These are phyloP conservation scores for Cladosporium velox DNA, from an alignment of 2,329 filamentous ascomycete species.

Conservation along the genomic window DNA sequence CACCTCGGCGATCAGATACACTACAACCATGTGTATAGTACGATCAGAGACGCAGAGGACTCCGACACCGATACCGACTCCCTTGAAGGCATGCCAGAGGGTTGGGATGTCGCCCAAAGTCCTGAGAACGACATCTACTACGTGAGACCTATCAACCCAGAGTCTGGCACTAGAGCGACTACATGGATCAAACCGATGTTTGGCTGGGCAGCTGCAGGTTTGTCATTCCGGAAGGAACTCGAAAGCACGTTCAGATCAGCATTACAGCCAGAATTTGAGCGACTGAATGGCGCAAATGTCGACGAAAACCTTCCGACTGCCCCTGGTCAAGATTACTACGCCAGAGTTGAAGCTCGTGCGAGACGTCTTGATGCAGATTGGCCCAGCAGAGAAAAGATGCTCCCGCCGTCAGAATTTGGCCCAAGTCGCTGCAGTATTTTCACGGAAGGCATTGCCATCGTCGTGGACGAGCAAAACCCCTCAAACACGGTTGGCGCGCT, in stretches of 20 bases:
- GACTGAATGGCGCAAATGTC: not conserved
- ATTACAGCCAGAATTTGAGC: not conserved
- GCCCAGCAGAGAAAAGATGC: not conserved
- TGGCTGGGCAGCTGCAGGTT: not conserved
- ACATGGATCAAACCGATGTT: not conserved
- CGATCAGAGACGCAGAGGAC: not conserved
- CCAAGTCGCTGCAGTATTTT: not conserved
- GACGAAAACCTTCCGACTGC: not conserved
- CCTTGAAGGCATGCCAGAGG: not conserved
- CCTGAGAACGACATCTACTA: not conserved
- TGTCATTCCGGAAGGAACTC: not conserved
- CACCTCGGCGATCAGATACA: not conserved
- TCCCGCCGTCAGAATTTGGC: not conserved
- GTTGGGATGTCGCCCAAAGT: not conserved
- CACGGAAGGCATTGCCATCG: not conserved
- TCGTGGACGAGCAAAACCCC: not conserved
- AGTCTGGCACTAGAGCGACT: not conserved
- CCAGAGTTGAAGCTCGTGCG: not conserved
- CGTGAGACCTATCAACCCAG: not conserved
- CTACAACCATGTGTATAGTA: not conserved
- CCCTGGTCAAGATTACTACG: not conserved
- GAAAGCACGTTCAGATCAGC: not conserved
- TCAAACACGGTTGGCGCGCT: not conserved
- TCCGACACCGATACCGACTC: not conserved
- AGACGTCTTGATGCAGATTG: not conserved